phyloP scores from a whole-genome alignment of 306 rosid species.

The Herpetospermum pedunculosum region DNA sequence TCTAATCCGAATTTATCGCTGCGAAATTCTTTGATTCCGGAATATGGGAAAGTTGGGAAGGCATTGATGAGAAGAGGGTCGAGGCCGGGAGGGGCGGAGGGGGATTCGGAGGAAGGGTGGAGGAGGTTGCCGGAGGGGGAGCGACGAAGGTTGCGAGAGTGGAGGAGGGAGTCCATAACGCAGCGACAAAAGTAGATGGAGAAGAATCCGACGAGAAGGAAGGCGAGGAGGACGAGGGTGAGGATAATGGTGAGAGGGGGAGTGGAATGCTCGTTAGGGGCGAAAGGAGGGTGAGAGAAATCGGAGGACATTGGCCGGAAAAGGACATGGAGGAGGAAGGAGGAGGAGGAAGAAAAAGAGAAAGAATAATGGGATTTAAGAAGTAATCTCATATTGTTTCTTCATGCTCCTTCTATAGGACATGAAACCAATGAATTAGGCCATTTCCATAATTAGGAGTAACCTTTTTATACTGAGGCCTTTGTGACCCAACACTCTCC shows the following conservation, averaged over 20 bases:
- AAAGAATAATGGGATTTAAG: neutral
- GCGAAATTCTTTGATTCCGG: conserved; percentile 39
- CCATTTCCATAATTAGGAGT: neutral
- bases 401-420: neutral
- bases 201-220: conserved; percentile 37
- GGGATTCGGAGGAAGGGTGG: neutral
- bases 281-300: neutral
- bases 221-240: conserved; percentile 26
- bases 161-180: conserved; percentile 15
- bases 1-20: conserved; percentile 29
- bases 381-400: neutral
- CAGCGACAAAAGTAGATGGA: conserved; percentile 35
- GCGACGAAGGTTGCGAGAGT: conserved; percentile 21
- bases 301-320: conserved; percentile 3
- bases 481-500: neutral
- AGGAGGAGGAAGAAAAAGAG: neutral
- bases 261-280: neutral
- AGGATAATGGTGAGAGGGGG: conserved; percentile 30
- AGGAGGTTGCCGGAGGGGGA: conserved; percentile 20
- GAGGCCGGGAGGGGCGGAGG: conserved; percentile 29
- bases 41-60: conserved; percentile 46
- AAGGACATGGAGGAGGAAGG: neutral
- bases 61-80: conserved; percentile 28
- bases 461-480: neutral
- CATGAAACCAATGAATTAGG: too few relatives aligned